These are phyloP conservation scores for Neoboletus brunneissimus DNA, from an alignment of 768 basidiomycete genomes.

Conservation along the genomic window DNA sequence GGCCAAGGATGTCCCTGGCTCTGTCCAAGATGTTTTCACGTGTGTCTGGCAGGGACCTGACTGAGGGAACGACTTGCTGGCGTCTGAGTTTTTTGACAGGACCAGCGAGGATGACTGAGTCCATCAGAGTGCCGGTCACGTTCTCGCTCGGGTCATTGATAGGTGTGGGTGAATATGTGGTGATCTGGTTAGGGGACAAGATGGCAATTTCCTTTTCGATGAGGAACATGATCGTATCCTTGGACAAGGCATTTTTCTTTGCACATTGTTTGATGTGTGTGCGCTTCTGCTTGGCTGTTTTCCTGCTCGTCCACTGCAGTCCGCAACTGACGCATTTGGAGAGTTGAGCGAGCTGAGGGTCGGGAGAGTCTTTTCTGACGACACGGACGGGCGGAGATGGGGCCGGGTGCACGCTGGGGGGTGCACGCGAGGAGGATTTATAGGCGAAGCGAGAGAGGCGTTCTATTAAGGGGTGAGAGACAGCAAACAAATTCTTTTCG, in stretches of 20 bases:
- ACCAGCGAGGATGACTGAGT: constrained; percentile 48
- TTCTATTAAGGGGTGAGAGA: background rate
- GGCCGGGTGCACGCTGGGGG: background rate
- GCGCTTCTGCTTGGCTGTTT: constrained; percentile 60
- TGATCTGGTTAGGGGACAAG: background rate
- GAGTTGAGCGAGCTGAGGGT: constrained; percentile 45
- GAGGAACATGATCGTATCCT: constrained; percentile 54
- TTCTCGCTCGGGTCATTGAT: background rate
- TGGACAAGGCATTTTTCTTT: constrained; percentile 51
- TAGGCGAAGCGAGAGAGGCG: constrained; percentile 43
- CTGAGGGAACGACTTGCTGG: constrained; percentile 37
- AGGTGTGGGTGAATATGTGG: background rate
- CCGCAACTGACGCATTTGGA: constrained; percentile 64
- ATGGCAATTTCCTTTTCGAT: constrained; percentile 47
- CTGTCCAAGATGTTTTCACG: constrained; percentile 41
- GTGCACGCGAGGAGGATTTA: background rate
- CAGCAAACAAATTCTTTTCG: too few species aligned
- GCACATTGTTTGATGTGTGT: constrained; percentile 68
- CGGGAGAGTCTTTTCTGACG: constrained; percentile 13
- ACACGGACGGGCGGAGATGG: background rate
- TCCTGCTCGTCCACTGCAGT: constrained; percentile 65
- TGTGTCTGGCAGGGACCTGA: constrained; percentile 47
- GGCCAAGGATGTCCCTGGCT: constrained; percentile 36
- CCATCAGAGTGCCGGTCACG: constrained; percentile 44
- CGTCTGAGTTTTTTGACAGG: constrained; percentile 46